Conservation (phyloP, 2,329 filamentous ascomycete species). For the Clarireedia homoeocarpa region DNA sequence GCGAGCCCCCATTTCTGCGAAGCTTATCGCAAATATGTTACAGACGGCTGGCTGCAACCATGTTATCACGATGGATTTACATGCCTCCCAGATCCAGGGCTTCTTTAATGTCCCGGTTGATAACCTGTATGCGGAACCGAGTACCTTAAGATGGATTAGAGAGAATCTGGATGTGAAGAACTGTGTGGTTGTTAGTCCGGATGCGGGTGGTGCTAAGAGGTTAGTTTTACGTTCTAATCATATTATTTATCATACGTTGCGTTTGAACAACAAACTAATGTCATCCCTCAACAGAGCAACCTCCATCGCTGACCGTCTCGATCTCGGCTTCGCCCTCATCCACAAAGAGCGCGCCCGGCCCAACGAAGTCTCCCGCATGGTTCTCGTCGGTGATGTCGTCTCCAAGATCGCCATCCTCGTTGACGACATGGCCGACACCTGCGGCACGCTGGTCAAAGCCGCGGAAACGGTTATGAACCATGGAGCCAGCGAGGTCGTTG, state of each 20-base stretch:
- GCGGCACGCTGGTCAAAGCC: constrained; percentile 80
- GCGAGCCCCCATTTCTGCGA: constrained; percentile 91
- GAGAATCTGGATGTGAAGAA: constrained; percentile 76
- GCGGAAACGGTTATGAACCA: constrained; percentile 83
- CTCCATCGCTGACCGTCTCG: constrained; percentile 84
- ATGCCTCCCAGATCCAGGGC: constrained; percentile 88
- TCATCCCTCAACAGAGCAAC: constrained; percentile 52
- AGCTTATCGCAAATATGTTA: constrained; percentile 95
- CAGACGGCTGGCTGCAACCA: constrained; percentile 90
- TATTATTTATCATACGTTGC: not conserved
- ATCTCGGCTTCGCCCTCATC: constrained; percentile 86
- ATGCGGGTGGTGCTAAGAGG: constrained; percentile 91
- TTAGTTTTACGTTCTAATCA: constrained; percentile 29
- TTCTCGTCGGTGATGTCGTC: constrained; percentile 87
- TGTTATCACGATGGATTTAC: constrained; percentile 93
- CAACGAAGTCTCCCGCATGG: constrained; percentile 89
- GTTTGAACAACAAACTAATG: not conserved
- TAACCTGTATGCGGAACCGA: constrained; percentile 89
- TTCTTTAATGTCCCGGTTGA: constrained; percentile 79
- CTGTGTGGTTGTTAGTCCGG: constrained; percentile 89
- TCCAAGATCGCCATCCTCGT: constrained; percentile 93
- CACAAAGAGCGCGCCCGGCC: constrained; percentile 92
- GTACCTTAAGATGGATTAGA: constrained; percentile 82
- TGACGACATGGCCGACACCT: constrained; percentile 97
- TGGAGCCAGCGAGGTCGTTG: constrained; percentile 80